Evolutionary conservation across 768 basidiomycete genomes (phyloP).

Genomic region (Lyophyllum shimeji): DNA sequence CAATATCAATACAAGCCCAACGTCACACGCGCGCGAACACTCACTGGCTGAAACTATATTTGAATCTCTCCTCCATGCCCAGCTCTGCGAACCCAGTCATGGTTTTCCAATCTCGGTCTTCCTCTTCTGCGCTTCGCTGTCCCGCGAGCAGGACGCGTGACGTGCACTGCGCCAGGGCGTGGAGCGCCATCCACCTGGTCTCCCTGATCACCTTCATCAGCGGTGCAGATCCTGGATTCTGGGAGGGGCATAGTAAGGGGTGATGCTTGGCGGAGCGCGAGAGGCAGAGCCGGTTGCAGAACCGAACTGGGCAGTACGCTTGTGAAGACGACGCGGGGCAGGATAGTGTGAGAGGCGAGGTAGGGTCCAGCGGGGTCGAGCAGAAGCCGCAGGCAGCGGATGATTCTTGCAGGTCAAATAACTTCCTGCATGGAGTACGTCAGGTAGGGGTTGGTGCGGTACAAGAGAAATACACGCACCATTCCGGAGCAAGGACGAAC

Average conservation of each 20-base stretch:
- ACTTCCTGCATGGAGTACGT: constrained; percentile 50
- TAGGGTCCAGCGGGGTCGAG: constrained; percentile 57
- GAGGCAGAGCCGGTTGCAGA: constrained; percentile 81
- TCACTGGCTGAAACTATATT: constrained; percentile 48
- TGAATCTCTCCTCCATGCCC: constrained; percentile 70
- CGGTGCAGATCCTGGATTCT: constrained; percentile 67
- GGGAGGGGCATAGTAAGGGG: constrained; percentile 69
- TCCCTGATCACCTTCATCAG: constrained; percentile 61
- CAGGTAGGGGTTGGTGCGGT: constrained; percentile 1
- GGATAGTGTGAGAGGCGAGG: constrained; percentile 45
- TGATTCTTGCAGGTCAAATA: constrained; percentile 64
- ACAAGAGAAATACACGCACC: constrained; percentile 38
- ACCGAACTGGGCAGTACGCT: constrained; percentile 56
- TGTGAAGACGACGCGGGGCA: constrained; percentile 47
- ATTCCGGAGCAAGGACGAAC: constrained; percentile 78
- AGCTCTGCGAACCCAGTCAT: constrained; percentile 67
- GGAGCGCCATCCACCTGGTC: constrained; percentile 72
- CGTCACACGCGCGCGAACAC: constrained; percentile 10
- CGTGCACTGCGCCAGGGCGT: constrained; percentile 69
- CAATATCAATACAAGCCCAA: neutral
- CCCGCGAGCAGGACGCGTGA: constrained; percentile 59
- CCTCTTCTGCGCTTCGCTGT: constrained; percentile 42
- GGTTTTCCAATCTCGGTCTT: constrained; percentile 52
- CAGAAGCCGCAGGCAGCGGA: constrained; percentile 72
- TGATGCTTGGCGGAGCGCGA: constrained; percentile 64